Base-by-base conservation (phyloP, 73 alveolate genomes). In the Paramecium octaurelia region DNA sequence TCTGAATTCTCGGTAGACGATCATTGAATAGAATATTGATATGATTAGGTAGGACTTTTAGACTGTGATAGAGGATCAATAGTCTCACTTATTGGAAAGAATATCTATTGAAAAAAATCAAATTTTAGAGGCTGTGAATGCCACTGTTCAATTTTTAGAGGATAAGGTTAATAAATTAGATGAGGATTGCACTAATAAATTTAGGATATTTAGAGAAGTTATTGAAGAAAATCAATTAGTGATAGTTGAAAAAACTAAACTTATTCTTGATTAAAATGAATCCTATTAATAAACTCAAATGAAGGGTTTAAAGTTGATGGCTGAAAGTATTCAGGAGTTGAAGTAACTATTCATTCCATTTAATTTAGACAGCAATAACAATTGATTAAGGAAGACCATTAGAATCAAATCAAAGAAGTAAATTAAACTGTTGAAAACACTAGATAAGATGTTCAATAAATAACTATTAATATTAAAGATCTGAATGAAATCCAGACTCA, bases 81-180 rank as follows among this genome's bases (percentile, higher is more conserved):
- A 87, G 23, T 23, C 70, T 36, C 88, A 73, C 4, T 64, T 87
- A 11, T 58, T 64, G 20, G 73, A 87, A n/a, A 73, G 93, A 27
- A 64, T 87, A 68, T 31, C 86, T 2, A 86, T 35, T 16, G 93
- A 87, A 14, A 87, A 87, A 40, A 35, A 64, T 48, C 6, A 60
- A 36, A 87, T 87, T 1, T 73, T 64, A 35, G 48, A 64, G 40
- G 73, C 54, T 23, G 88, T 64, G 6, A 11, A 40, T 34, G 31
- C 64, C 18, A 42, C 46, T 5, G 43, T 77, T 9, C 14, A 64
- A 36, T 38, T 73, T 12, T 20, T 87, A 16, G 87, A 87, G 21
- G 93, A 87, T 87, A 87, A 87, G 42, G 46, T 87, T 1, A 87
- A 87, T 68, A 87, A 87, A 42, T 44, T 87, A 12, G 93, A 87